These are phyloP conservation scores for Venturia aucupariae DNA, from an alignment of 2,329 filamentous ascomycete genomes.

Conservation along the genomic window DNA sequence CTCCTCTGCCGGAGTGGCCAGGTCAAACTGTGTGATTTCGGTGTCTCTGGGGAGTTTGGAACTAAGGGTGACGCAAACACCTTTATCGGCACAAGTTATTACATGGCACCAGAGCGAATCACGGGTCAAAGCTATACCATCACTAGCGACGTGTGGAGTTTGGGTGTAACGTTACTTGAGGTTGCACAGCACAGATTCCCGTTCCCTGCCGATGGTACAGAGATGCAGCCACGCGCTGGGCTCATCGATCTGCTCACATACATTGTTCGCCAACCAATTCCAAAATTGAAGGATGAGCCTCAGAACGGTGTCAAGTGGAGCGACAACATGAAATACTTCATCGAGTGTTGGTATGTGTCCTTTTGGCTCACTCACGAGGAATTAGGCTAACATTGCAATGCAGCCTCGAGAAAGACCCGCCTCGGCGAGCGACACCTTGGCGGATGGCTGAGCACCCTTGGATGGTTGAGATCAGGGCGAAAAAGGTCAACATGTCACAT, in stretches of 20 bases:
- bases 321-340: constrained; percentile 97
- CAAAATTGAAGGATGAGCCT: constrained; percentile 90
- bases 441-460: constrained; percentile 98
- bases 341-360: constrained; percentile 85
- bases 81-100: constrained; percentile 97
- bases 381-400: constrained; percentile 21
- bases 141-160: constrained; percentile 96
- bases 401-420: constrained; percentile 89
- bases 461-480: constrained; percentile 93
- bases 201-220: constrained; percentile 91
- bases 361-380: not conserved
- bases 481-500: constrained; percentile 94
- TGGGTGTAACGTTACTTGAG: constrained; percentile 93
- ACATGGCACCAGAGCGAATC: constrained; percentile 98
- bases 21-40: constrained; percentile 97
- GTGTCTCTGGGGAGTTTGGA: constrained; percentile 93
- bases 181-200: constrained; percentile 98
- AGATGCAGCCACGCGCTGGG: constrained; percentile 86
- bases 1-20: constrained; percentile 84
- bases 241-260: constrained; percentile 94
- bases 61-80: constrained; percentile 98
- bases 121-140: constrained; percentile 97
- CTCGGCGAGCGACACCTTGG: constrained; percentile 85
- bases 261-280: constrained; percentile 91
- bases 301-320: constrained; percentile 87